Conservation (phyloP, 768 basidiomycete species). For the Leucosporidium yakuticum region DNA sequence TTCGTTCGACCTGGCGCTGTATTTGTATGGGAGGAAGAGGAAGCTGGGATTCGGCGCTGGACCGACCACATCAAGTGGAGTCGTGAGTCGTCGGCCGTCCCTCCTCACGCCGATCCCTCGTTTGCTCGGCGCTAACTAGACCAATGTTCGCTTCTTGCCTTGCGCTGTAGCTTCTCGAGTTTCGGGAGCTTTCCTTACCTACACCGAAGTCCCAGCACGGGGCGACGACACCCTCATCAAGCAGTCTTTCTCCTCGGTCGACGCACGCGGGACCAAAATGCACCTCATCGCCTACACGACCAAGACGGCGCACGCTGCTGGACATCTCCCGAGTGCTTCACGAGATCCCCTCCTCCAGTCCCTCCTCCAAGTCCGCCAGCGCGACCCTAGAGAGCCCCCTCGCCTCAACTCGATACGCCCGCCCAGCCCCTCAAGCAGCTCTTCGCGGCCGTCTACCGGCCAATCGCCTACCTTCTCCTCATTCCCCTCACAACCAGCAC, state of each 20-base stretch:
- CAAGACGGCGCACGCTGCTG: conserved; percentile 3
- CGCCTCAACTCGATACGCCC: too few relatives aligned
- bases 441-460: too few relatives aligned
- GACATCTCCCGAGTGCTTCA: background rate
- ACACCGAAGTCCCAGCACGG: conserved; percentile 29
- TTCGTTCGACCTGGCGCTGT: conserved; percentile 27
- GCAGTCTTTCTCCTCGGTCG: conserved; percentile 32
- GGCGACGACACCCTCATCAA: conserved; percentile 31
- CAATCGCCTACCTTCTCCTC: too few relatives aligned
- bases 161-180: conserved; percentile 29
- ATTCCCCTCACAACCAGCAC: too few relatives aligned
- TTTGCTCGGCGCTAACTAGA: background rate
- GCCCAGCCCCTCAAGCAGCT: too few relatives aligned
- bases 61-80: conserved; percentile 37
- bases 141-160: too few relatives aligned
- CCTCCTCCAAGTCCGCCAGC: conserved; percentile 1
- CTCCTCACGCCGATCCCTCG: background rate
- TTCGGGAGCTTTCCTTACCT: conserved; percentile 37
- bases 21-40: conserved; percentile 37
- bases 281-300: conserved; percentile 35
- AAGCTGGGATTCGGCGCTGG: conserved; percentile 34
- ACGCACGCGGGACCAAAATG: conserved; percentile 30
- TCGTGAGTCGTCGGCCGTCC: conserved; percentile 21
- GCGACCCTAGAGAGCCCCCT: background rate
- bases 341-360: conserved; percentile 5